Evolutionary conservation across 2,329 filamentous ascomycete species (phyloP), one percentile per base, ranked within the genome.

Genomic region (Pseudogymnoascus sp.): DNA sequence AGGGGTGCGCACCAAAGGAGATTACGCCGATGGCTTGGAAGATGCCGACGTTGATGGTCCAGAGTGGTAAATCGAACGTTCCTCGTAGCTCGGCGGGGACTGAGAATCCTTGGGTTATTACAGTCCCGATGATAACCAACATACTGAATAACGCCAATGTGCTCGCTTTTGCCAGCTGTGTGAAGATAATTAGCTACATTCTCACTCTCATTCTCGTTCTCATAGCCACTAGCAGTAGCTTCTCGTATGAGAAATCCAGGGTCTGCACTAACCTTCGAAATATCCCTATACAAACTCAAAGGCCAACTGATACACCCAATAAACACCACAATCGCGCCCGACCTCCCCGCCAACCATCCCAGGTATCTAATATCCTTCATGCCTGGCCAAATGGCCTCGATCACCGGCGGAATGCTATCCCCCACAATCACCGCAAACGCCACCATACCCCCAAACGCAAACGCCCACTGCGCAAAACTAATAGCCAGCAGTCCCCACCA

Each of bases 391-490:
- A 97, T 76, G 4, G 93, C 91, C 59, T 82, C 78, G 71, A 97
- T 75, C 59, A 99, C 95, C 74, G 93, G 91, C 3, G 95, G 95
- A 72, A 99, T 97, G 0, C 91, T 93, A 75, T 99, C 95, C 65
- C 95, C 95, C 8, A 99, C 90, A 71, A 99, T 97, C 71, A 99
- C 92, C 68, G 93, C 95, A 75, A 97, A 99, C 12, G 95, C 95
- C 63, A 99, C 86, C 95, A 99, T 99, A 67, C 95, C 95, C 63
- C 95, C 95, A 79, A 97, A 99, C 2, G 95, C 95, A 81, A 99
- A 99, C 28, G 91, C 89, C 93, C 93, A 99, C 79, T 99, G 95
- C 60, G 95, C 95, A 66, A 97, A 68, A 65, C 79, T 83, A 69
- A 99, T 97, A 64, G 95, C 93, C 68, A 99, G 85, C 63, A 99